These are phyloP conservation scores for Zoysia pacifica DNA, from an alignment of 176 grass and related monocot genomes.

Conservation along the genomic window DNA sequence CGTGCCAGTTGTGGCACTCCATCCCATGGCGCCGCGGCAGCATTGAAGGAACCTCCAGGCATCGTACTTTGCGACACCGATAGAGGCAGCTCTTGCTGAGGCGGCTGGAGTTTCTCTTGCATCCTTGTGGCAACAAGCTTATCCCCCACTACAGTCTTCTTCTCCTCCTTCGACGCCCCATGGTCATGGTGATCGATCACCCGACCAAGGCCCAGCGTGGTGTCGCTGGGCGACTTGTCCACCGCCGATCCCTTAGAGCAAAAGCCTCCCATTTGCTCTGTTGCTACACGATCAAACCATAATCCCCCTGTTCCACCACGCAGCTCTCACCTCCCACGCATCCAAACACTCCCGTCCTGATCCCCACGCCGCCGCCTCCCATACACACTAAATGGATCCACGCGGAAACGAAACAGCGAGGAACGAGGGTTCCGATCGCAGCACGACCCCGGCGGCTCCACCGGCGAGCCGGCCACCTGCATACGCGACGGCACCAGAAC, in stretches of 20 bases:
- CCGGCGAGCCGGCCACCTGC: slow-evolving; percentile 15
- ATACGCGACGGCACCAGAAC: slow-evolving; percentile 1
- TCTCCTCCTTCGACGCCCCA: slow-evolving; percentile 28
- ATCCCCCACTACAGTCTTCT: slow-evolving; percentile 24
- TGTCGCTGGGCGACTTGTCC: slow-evolving; percentile 95
- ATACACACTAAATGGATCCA: slow-evolving; percentile 20
- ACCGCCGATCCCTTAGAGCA: slow-evolving; percentile 86
- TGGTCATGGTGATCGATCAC: slow-evolving; percentile 44
- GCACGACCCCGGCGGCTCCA: slow-evolving; percentile 18
- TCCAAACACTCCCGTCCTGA: slow-evolving; percentile 35
- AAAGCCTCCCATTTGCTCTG: slow-evolving; percentile 59
- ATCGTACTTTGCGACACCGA: background rate
- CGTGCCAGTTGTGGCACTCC: slow-evolving; percentile 59
- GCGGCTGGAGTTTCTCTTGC: slow-evolving; percentile 52
- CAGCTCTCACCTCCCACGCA: slow-evolving; percentile 11
- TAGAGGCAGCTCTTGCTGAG: background rate
- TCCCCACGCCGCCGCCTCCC: slow-evolving; percentile 13
- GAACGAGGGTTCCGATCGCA: background rate
- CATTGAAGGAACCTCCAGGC: background rate
- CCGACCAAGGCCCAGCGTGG: slow-evolving; percentile 62
- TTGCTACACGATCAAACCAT: slow-evolving; percentile 30
- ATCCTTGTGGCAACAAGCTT: slow-evolving; percentile 49
- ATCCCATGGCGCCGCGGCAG: slow-evolving; percentile 29
- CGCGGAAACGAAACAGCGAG: slow-evolving; percentile 22
- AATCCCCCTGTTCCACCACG: slow-evolving; percentile 9